phyloP scores from a whole-genome alignment of 345 rosid genomes.

The Lepidium africanum region DNA sequence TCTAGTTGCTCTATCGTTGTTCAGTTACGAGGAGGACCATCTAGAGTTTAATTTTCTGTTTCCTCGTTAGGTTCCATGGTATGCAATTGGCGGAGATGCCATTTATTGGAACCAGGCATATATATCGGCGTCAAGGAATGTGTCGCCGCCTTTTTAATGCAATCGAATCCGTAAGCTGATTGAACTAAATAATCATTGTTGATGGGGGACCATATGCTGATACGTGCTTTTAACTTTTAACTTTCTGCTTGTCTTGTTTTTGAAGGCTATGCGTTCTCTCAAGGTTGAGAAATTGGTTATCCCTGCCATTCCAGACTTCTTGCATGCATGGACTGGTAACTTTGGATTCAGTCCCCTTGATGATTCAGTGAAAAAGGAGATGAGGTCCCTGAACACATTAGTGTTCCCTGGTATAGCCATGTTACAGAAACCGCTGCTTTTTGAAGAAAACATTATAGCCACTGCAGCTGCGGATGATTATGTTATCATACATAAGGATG shows the following conservation, averaged over 20 bases:
- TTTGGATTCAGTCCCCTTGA: constrained; percentile 25
- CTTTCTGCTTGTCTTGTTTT: neutral
- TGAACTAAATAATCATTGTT: neutral
- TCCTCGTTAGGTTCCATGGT: constrained; percentile 30
- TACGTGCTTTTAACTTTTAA: neutral
- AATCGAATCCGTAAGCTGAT: constrained; percentile 23
- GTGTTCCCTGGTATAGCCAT: constrained; percentile 28
- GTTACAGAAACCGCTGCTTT: constrained; percentile 26
- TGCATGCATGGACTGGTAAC: constrained; percentile 29
- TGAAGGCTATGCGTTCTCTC: constrained; percentile 25
- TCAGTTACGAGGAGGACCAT: constrained; percentile 1
- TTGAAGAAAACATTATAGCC: neutral
- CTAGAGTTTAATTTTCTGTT: neutral
- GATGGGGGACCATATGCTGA: neutral
- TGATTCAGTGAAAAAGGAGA: constrained; percentile 23
- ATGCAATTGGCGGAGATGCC: constrained; percentile 33
- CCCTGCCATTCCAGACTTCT: constrained; percentile 32
- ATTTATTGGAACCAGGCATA: constrained; percentile 34
- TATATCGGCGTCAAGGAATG: constrained; percentile 35
- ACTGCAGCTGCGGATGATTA: constrained; percentile 7
- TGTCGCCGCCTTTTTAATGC: constrained; percentile 30
- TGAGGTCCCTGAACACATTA: constrained; percentile 25
- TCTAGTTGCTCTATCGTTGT: neutral
- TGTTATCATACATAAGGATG: neutral
- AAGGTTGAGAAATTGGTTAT: constrained; percentile 32